Evolutionary conservation across 2,329 filamentous ascomycete genomes (phyloP), one percentile per base, ranked within the genome.

Genomic region (Cladosporium sp.): DNA sequence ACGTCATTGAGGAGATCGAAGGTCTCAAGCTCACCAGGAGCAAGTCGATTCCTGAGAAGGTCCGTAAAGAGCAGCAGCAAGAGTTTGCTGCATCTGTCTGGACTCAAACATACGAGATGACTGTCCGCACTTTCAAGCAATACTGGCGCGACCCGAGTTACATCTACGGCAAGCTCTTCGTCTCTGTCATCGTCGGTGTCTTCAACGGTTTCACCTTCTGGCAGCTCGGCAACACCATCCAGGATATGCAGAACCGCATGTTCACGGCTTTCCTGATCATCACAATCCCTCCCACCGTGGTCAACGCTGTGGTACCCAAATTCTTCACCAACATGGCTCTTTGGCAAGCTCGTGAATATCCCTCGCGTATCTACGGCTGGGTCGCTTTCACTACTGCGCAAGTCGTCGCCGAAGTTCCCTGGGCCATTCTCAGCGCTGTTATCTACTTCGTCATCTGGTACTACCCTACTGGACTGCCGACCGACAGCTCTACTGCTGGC

Each of bases 191-290:
- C 67, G 82, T 91, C 53, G 90, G 89, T 18, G 87, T 92, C 75
- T 91, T 93, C 82, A 92, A 91, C 78, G 89, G 89, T 25, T 92
- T 92, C 78, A 92, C 90, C 4, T 93, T 92, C 79, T 92, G 85
- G 81, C 81, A 88, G 70, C 83, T 92, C 3, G 88, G 88, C 2
- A 82, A 88, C 75, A 84, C 82, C 0, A 81, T 90, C 57, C 83
- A 85, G 16, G 89, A 90, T 71, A 88, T 93, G 83, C 89, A 93
- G 74, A 88, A 91, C 77, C 85, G 90, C 70, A 89, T 93, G 85
- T 93, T 94, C 81, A 90, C 89, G 25, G 85, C 89, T 67, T 83
- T 89, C 59, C 77, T 89, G 43, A 82, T 82, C 68, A 65, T 83
- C 32, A 76, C 81, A 48, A 77, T 92, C 61, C 88, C 90, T 0